Percentiles rank a stretch among this genome's conserved stretches.
Conservation (phyloP, 169 alveolate genomes). For the Eimeria necatrix region DNA sequence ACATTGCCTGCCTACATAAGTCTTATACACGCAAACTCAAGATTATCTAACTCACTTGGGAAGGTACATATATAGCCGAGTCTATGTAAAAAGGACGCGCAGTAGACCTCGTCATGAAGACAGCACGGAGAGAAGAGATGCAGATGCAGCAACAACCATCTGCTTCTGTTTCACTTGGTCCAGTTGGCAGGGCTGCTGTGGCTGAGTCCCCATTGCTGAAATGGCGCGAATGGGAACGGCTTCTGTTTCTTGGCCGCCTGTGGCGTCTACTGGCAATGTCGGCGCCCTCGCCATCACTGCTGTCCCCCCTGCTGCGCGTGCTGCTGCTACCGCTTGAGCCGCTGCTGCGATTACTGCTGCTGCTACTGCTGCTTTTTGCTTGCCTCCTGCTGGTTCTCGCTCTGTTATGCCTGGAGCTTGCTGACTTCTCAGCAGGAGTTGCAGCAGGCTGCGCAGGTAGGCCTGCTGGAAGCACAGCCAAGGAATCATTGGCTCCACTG, state of each 20-base stretch:
- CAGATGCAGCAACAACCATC: constrained; percentile 40
- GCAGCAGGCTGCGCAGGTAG: constrained; percentile 15
- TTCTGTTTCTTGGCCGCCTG: constrained; percentile 6
- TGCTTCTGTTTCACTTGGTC: constrained; percentile 3
- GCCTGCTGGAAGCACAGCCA: neutral
- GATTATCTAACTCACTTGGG: constrained; percentile 24
- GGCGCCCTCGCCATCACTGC: constrained; percentile 30
- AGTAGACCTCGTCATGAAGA: neutral
- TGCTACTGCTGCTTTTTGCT: constrained; percentile 49
- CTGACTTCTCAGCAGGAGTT: constrained; percentile 10
- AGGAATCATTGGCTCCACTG: constrained; percentile 28
- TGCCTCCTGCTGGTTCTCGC: constrained; percentile 12
- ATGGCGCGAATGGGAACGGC: constrained; percentile 22
- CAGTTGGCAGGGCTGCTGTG: constrained; percentile 3
- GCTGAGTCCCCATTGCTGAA: neutral
- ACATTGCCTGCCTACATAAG: no score
- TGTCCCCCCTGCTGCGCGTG: constrained; percentile 60
- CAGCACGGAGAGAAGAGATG: constrained; percentile 48
- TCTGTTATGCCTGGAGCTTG: neutral
- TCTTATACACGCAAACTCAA: no score
- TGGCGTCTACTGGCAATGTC: neutral
- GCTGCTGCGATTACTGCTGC: constrained; percentile 49
- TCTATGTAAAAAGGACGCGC: constrained; percentile 1
- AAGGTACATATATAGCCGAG: neutral
- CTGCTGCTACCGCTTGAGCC: constrained; percentile 40